phyloP scores from a whole-genome alignment of 2,329 filamentous ascomycete species.

The Penicillium sp. region DNA sequence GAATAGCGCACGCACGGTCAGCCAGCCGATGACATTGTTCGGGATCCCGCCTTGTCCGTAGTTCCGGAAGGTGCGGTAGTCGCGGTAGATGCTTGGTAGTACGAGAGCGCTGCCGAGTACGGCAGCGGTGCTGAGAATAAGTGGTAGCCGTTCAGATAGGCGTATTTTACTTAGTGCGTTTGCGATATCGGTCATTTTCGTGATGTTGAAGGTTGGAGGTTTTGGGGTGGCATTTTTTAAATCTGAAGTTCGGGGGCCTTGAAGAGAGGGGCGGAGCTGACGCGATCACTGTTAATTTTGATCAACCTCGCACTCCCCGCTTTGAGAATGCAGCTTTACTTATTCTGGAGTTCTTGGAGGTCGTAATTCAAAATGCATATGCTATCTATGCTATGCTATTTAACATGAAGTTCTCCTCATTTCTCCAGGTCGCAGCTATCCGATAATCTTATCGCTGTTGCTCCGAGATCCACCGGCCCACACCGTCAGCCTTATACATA shows the following conservation, averaged over 20 bases:
- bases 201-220: not conserved
- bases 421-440: conserved; percentile 3
- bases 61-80: conserved; percentile 35
- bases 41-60: conserved; percentile 36
- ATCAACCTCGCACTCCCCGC: too few species aligned
- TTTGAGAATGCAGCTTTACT: too few species aligned
- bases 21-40: conserved; percentile 36
- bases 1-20: conserved; percentile 22
- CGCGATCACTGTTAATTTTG: not conserved
- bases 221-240: conserved; percentile 1
- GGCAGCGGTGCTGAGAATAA: conserved; percentile 17
- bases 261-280: not conserved
- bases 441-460: not conserved
- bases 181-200: conserved; percentile 3
- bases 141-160: conserved; percentile 8
- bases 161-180: conserved; percentile 3
- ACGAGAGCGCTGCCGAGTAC: conserved; percentile 14
- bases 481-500: conserved; percentile 1
- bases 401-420: not conserved
- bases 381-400: not conserved
- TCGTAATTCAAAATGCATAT: not conserved
- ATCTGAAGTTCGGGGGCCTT: too few species aligned
- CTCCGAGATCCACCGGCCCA: conserved; percentile 13
- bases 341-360: too few species aligned
- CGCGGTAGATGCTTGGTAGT: conserved; percentile 26